Evolutionary conservation across 495 filamentous ascomycete species (phyloP).

Genomic region (Aspergillus leporis): DNA sequence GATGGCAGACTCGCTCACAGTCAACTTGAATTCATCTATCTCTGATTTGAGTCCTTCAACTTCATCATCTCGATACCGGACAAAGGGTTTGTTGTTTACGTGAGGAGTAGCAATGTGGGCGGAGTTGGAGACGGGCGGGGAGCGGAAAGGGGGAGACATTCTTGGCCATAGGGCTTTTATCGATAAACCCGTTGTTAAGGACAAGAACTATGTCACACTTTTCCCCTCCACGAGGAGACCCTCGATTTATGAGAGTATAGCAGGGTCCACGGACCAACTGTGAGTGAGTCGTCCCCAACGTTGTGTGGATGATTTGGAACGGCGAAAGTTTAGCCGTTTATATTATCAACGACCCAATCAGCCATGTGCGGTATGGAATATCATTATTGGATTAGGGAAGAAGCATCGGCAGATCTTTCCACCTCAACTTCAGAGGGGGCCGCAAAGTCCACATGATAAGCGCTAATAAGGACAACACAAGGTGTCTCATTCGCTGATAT

Average conservation of each 20-base stretch:
- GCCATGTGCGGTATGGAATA: slow-evolving; percentile 4
- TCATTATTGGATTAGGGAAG: slow-evolving; percentile 8
- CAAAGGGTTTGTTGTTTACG: background rate
- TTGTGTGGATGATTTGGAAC: background rate
- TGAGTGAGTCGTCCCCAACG: slow-evolving; percentile 2
- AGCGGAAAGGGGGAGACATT: background rate
- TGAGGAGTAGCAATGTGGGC: background rate
- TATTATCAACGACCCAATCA: slow-evolving; percentile 6
- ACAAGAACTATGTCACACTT: background rate
- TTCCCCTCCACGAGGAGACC: background rate
- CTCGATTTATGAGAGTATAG: background rate
- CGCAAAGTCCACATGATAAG: too few species aligned
- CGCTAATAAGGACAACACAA: too few species aligned
- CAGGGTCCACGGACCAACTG: background rate
- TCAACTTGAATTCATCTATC: background rate
- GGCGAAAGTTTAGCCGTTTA: background rate
- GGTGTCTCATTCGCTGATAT: too few species aligned
- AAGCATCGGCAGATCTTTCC: slow-evolving; percentile 3
- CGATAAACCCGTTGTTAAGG: background rate
- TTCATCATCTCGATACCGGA: background rate
- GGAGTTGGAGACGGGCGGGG: slow-evolving; percentile 1
- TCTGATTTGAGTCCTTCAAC: background rate
- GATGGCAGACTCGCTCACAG: background rate
- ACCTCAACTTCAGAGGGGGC: background rate
- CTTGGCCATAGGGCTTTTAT: background rate